Percentiles rank a stretch among this genome's conserved stretches.
These are phyloP conservation scores for Sambucus nigra DNA, from an alignment of 129 eudicot genomes.

Conservation along the genomic window DNA sequence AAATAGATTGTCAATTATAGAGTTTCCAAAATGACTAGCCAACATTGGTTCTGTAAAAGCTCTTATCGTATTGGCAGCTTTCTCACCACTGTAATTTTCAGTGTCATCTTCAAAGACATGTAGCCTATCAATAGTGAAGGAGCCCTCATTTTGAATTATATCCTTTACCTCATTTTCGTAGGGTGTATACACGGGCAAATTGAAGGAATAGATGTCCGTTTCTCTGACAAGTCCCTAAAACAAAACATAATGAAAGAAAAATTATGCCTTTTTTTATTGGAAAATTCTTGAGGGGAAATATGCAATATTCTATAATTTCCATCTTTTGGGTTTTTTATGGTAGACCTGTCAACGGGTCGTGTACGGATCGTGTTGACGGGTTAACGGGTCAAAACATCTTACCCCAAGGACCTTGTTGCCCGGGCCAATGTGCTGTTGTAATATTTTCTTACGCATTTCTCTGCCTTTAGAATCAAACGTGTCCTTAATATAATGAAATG, in stretches of 20 bases:
- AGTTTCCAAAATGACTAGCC: constrained; percentile 28
- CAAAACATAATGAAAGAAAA: not conserved
- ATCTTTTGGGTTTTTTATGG: no score
- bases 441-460: not conserved
- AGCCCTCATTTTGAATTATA: constrained; percentile 20
- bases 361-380: no score
- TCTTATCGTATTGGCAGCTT: constrained; percentile 15
- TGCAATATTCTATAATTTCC: no score
- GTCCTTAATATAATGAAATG: not conserved
- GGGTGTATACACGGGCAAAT: constrained; percentile 25
- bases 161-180: constrained; percentile 20
- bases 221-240: constrained; percentile 25
- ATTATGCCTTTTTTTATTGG: no score
- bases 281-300: not conserved
- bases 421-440: no score
- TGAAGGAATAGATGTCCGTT: constrained; percentile 23
- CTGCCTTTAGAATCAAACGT: not conserved
- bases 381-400: no score
- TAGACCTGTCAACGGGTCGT: no score
- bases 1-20: constrained; percentile 20
- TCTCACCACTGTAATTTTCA: constrained; percentile 13
- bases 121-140: constrained; percentile 17
- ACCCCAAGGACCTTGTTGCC: no score
- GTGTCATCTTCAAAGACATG: constrained; percentile 2
- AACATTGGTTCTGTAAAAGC: constrained; percentile 22